Evolutionary conservation across 2,329 filamentous ascomycete species (phyloP).

Genomic region (Aureobasidium sp.): DNA sequence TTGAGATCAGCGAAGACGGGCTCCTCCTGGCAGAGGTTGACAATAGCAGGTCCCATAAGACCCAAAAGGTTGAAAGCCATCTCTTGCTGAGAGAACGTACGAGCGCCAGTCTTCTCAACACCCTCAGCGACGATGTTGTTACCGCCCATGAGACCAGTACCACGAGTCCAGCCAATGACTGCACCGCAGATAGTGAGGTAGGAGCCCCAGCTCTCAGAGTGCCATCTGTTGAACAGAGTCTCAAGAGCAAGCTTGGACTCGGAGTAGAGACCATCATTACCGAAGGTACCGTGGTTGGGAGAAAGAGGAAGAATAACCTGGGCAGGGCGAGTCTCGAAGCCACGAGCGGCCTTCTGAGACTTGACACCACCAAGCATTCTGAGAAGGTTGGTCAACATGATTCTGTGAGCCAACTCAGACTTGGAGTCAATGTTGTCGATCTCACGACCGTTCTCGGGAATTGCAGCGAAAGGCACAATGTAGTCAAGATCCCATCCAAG

Average conservation of each 20-base stretch:
- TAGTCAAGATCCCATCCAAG: conserved; percentile 98
- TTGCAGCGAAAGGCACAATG: conserved; percentile 92
- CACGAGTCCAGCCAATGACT: conserved; percentile 98
- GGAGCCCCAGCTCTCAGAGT: conserved; percentile 93
- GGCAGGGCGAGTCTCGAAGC: conserved; percentile 89
- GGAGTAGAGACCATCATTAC: conserved; percentile 94
- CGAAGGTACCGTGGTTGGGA: conserved; percentile 97
- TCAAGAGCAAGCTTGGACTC: conserved; percentile 96
- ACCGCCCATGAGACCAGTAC: conserved; percentile 93
- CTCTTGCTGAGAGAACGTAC: conserved; percentile 97
- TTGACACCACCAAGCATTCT: conserved; percentile 88
- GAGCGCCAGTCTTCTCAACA: conserved; percentile 91
- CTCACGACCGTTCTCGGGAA: conserved; percentile 94
- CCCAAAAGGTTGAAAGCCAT: conserved; percentile 99
- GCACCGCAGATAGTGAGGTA: conserved; percentile 98
- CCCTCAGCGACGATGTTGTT: conserved; percentile 98
- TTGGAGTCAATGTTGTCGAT: conserved; percentile 96
- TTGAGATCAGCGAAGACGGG: conserved; percentile 97
- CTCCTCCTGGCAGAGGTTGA: conserved; percentile 90
- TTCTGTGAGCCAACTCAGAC: conserved; percentile 94
- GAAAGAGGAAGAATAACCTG: conserved; percentile 95
- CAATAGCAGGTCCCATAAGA: conserved; percentile 87
- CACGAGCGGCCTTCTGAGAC: conserved; percentile 75
- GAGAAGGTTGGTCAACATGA: conserved; percentile 96
- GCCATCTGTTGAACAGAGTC: conserved; percentile 97